Conservation (phyloP, 805 yeast genomes). For the Spathaspora gorwiae region DNA sequence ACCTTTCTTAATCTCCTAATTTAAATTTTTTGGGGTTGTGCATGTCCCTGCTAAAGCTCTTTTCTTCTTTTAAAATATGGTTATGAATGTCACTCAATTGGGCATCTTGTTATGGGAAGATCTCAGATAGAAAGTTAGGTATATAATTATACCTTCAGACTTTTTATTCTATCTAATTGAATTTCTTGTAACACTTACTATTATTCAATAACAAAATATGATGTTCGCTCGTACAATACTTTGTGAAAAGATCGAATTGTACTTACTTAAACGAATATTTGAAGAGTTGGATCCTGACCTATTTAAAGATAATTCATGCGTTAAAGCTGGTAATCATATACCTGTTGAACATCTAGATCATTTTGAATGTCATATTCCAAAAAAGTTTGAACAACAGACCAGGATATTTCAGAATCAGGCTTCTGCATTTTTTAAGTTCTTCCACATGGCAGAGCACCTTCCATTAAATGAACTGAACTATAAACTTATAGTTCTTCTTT, state of each 20-base stretch:
- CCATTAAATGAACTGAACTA: not conserved
- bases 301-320: not conserved
- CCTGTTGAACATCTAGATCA: not conserved
- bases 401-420: not conserved
- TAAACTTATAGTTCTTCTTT: not conserved
- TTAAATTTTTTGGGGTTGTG: no score
- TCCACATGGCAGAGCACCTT: not conserved
- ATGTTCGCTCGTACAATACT: not conserved
- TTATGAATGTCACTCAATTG: no score
- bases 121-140: no score
- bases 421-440: not conserved
- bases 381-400: not conserved
- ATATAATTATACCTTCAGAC: no score
- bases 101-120: no score
- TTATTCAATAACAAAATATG: no score
- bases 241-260: not conserved
- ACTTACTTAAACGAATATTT: constrained; percentile 1
- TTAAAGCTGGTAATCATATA: no score
- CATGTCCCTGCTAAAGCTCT: no score
- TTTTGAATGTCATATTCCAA: not conserved
- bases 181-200: no score
- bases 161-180: no score
- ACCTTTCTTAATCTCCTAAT: no score
- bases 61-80: no score
- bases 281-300: not conserved